A percentile compares a stretch with the other conserved stretches of the same genome.
Conservation (phyloP, 192 early-diverging fungal genomes). For the Backusella parvicylindrica region DNA sequence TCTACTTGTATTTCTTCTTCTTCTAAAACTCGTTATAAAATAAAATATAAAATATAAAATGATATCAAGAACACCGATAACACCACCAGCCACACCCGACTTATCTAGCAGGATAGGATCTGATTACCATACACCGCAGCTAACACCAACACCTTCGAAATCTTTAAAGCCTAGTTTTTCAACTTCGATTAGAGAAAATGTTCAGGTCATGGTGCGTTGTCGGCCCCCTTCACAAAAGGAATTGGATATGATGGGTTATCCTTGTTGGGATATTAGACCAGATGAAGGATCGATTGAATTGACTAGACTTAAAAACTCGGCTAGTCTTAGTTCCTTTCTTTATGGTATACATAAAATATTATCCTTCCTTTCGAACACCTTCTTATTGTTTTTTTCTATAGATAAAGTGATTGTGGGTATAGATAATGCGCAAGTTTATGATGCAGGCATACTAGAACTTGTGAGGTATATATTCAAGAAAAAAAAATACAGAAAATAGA, state of each 20-base stretch:
- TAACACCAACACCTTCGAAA: neutral
- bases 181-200: conserved; percentile 21
- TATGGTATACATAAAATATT: neutral
- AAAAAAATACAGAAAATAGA: neutral
- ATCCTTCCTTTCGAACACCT: neutral
- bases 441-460: conserved; percentile 30
- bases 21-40: neutral
- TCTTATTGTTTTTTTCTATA: conserved; percentile 5
- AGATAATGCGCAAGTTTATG: conserved; percentile 56
- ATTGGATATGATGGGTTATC: conserved; percentile 36
- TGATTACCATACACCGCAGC: neutral
- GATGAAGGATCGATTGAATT: conserved; percentile 19
- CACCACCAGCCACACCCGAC: conserved; percentile 6
- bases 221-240: conserved; percentile 67
- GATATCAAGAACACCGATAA: neutral
- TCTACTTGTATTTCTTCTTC: neutral
- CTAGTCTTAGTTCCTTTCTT: neutral
- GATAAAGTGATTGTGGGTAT: conserved; percentile 49
- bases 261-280: conserved; percentile 42
- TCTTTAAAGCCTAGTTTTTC: conserved; percentile 1
- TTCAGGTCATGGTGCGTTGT: conserved; percentile 74
- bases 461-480: conserved; percentile 10
- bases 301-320: neutral
- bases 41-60: neutral
- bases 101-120: neutral